Evolutionary conservation across 2,329 filamentous ascomycete genomes (phyloP), one percentile per base, ranked within the genome.

Genomic region (Coniella lustricola): DNA sequence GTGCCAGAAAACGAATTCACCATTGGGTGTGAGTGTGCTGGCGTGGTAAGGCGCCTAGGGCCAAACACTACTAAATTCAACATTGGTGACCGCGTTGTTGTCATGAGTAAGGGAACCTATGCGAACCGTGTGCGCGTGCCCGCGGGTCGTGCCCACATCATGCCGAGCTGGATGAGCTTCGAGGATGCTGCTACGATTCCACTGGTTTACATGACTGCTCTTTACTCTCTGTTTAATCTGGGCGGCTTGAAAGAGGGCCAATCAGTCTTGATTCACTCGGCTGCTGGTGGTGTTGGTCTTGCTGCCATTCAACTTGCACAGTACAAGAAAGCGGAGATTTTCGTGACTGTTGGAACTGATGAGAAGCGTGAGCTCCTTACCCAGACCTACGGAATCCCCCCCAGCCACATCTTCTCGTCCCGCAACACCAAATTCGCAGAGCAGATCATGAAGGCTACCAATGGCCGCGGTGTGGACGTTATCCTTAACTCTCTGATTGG

Each of bases 141-240:
- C 0, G 17, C 17, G 1, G 38, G 9, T 0, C 16, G 49, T 0
- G 25, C 14, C 5, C 13, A 50, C 3, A 13, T 7, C 10, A 67
- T 71, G 22, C 63, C 65, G 2, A 56, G 60, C 13, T 38, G n/a
- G 9, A 57, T 69, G 57, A 55, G 40, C 7, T 67, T 64, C 22
- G 60, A 60, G 21, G 59, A 64, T 2, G 65, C 62, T 1, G 61
- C 63, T 2, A 62, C 64, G 0, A 54, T 68, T 14, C 59, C 61
- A 1, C n/a, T 58, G 2, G 59, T 62, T 2, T 65, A 57, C 49
- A 12, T 57, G 13, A 67, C 66, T 0, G 56, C 59, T 2, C 52
- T 64, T 5, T 59, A 65, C 20, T 53, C 56, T 0, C 51, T 71
- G 0, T 56, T 59, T 13, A 16, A 64, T 18, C 17, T 65, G 7